Percentiles rank a stretch among this genome's conserved stretches.
Evolutionary conservation across 2,329 filamentous ascomycete genomes (phyloP).

Genomic region (Rhynchosporium graminicola): DNA sequence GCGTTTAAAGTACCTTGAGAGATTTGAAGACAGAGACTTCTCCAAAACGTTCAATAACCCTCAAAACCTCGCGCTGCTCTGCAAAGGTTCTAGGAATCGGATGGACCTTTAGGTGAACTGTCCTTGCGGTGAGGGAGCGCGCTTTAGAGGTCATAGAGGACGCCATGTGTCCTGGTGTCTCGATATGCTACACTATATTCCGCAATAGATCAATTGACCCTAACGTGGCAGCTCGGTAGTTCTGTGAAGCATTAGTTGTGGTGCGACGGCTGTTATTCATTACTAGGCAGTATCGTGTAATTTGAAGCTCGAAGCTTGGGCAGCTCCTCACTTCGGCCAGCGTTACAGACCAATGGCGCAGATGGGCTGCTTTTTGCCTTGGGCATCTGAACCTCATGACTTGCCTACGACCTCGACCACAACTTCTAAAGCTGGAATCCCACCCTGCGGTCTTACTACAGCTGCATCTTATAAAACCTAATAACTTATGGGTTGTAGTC

Average conservation of each 20-base stretch:
- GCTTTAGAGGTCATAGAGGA: not conserved
- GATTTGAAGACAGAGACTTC: constrained; percentile 39
- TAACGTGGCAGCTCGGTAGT: no score
- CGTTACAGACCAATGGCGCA: not conserved
- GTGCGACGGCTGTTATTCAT: not conserved
- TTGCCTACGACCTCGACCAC: not conserved
- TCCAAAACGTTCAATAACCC: constrained; percentile 39
- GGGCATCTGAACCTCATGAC: not conserved
- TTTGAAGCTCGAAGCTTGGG: not conserved
- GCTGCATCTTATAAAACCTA: no score
- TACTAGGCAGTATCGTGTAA: not conserved
- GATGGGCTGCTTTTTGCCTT: not conserved
- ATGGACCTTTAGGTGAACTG: constrained; percentile 38
- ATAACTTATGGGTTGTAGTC: no score
- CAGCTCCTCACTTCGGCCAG: not conserved
- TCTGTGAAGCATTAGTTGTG: no score
- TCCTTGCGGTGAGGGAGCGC: constrained; percentile 27
- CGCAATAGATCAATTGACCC: no score
- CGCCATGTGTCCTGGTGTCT: not conserved
- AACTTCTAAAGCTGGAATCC: no score
- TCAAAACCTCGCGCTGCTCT: constrained; percentile 40
- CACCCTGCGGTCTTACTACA: no score
- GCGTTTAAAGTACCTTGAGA: constrained; percentile 34
- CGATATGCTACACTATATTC: no score
- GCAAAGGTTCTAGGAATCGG: constrained; percentile 37